Conservation (phyloP, 148 eudicot genomes). For the Cornus suecica region DNA sequence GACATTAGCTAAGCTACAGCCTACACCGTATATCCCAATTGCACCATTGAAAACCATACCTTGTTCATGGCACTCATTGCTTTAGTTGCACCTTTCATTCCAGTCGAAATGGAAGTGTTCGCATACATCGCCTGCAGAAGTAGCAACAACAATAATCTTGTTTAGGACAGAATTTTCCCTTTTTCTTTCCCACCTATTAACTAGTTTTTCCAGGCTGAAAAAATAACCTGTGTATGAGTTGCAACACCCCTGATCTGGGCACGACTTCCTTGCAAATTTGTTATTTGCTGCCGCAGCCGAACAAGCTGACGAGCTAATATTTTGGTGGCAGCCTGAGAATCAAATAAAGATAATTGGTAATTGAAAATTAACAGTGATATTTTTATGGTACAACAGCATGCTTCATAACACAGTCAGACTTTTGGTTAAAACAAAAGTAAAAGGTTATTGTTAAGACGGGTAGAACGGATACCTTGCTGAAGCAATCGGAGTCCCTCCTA, state of each 20-base stretch:
- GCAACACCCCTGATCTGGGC: slow-evolving; percentile 81
- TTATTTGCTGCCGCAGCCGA: slow-evolving; percentile 63
- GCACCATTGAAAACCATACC: slow-evolving; percentile 23
- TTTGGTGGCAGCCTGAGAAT: slow-evolving; percentile 58
- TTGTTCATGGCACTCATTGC: slow-evolving; percentile 75
- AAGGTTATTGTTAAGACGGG: background rate
- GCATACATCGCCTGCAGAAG: slow-evolving; percentile 56
- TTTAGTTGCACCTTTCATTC: slow-evolving; percentile 78
- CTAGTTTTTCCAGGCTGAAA: background rate
- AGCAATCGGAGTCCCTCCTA: too few relatives aligned
- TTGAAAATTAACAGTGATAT: background rate
- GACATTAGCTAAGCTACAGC: background rate
- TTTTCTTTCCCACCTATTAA: background rate
- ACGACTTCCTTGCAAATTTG: slow-evolving; percentile 71
- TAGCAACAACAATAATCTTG: background rate
- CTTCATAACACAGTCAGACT: background rate
- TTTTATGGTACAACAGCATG: background rate
- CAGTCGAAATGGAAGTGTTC: slow-evolving; percentile 63
- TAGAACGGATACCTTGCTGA: background rate
- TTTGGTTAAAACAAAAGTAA: background rate
- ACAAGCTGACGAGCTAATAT: slow-evolving; percentile 77
- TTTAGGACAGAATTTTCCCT: background rate
- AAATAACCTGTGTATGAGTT: slow-evolving; percentile 65
- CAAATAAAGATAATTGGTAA: background rate
- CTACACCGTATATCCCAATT: background rate